Base-by-base conservation (phyloP, 2,329 filamentous ascomycete species). In the Trichothecium roseum region DNA sequence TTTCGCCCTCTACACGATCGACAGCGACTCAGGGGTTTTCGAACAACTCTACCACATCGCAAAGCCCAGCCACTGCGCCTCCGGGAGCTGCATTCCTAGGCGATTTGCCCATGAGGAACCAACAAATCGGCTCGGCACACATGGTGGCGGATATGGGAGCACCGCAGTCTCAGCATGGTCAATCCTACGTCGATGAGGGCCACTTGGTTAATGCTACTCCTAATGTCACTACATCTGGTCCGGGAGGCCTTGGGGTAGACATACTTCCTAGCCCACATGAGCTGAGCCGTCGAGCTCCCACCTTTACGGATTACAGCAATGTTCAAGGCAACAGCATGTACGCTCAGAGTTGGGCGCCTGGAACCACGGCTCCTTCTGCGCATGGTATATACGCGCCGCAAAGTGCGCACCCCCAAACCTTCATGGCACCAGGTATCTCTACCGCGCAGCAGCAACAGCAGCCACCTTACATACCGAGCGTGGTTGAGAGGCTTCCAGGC, bases 371-470 rank as follows among this genome's bases (percentile, higher is more conserved):
- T 0, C 52, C 67, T 0, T 59, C 50, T 26, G 57, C 57, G 3
- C 49, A 64, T 1, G 43, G 64, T 1, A 51, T 72, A 41, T 73
- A 72, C 42, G 47, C 64, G 1, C 70, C 67, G 35, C 61, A 68
- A 35, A 57, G 59, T 16, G 41, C 53, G 4, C 48, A 51, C 9
- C 35, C 53, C 22, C 44, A 51, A 22, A 37, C 53, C 2, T 43
- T 55, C 1, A 61, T 56, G 39, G 50, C 55, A 24, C 47, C 53
- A 2, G 35, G 41, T 1, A 57, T 62, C 8, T 42, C 53, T 13
- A 48, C 61, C 37, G 51, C 46, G 6, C 46, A 56, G 20, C 50
- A 42, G 7, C 20, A 24, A 10, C 20, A 24, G 20, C 24, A 10
- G 9, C 28, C 26, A n/a, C 26, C 37, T 10, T 39, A 36, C 18